Evolutionary conservation across 2,329 filamentous ascomycete genomes (phyloP), one percentile per base, ranked within the genome.

Genomic region (Xylariomycetidae sp.): DNA sequence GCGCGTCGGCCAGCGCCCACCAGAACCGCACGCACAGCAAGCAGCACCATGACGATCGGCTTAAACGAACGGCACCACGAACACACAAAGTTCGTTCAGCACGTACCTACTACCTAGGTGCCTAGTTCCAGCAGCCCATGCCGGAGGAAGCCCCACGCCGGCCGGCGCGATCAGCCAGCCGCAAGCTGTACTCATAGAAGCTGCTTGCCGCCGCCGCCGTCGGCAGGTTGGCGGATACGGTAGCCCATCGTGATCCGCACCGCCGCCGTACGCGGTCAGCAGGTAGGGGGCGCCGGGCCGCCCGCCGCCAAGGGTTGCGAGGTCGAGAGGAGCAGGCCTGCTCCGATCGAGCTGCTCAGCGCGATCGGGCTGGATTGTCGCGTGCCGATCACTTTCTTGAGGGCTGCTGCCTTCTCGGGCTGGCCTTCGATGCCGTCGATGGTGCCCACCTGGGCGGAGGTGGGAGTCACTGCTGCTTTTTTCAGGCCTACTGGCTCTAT

Each of bases 141-240:
- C 58, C 53, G 29, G n/a, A n/a, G n/a, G n/a, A 63, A 63, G 1
- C 59, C 58, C 57, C 57, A 61, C 10, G 56, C 48, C 12, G 52
- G 53, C 31, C 54, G 55, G 31, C n/a, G n/a, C n/a, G n/a, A n/a
- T n/a, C n/a, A n/a, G n/a, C n/a, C n/a, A n/a, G n/a, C n/a, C n/a
- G n/a, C n/a, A n/a, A n/a, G n/a, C n/a, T n/a, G 40, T 57, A 63
- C 28, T 58, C 57, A 44, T 61, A 61, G 42, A 63, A 2, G n/a
- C n/a, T n/a, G n/a, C n/a, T n/a, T n/a, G n/a, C n/a, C n/a, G n/a
- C n/a, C n/a, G n/a, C n/a, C n/a, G n/a, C n/a, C n/a, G n/a, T n/a
- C n/a, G 59, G 59, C 23, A 54, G 56, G n/a, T 51, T 45, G 15
- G 53, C 49, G 33, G 44, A 40, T 2, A 49, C 51, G 37, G 15